Base-by-base conservation (phyloP, 2,329 filamentous ascomycete species). In the Trichoderma lentiforme region DNA sequence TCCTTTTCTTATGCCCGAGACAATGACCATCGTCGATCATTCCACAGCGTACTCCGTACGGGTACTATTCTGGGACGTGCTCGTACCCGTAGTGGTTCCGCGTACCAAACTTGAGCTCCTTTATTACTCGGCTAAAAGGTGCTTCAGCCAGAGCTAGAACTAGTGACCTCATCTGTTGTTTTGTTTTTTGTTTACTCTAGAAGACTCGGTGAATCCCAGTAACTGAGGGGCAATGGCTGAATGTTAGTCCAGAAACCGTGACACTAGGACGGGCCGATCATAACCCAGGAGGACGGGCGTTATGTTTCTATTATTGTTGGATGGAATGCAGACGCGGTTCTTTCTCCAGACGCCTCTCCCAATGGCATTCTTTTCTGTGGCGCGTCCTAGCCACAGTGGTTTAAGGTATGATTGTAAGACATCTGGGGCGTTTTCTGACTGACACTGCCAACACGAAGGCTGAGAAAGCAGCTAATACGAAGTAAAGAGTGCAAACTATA, bases 1-100 rank as follows among this genome's bases (percentile, higher is more conserved):
- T 60, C 53, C 32, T 30, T 60, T 43, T 43, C 24, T 21, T 28
- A 68, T 68, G 32, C 65, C 64, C 64, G 64, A 67, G 64, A 67
- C 47, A 39, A 39, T 18, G 34, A 21, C 30, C 34, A 68, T 58
- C 65, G 65, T 26, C 65, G 65, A 68, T 68, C 53, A 21, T 30
- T 60, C 12, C 34, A 34, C 18, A 21, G 47, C 24, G 11, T 12
- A 53, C 43, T 51, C 18, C n/a, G 43, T n/a, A 51, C 4, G 21
- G 47, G 12, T 53, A 26, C 47, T 56, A 14, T 36, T 65, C 30
- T 34, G 15, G n/a, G 21, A 21, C 32, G n/a, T 15, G 9, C 62
- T 53, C 47, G 47, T 53, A 11, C 43, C 43, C 18, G 43, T 21
- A 14, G 62, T 53, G 21, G 15, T 61, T 36, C 30, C 30, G 30